Conservation (phyloP, 1,284 basidiomycete genomes). For the Austroboletus olivaceoglutinosus region DNA sequence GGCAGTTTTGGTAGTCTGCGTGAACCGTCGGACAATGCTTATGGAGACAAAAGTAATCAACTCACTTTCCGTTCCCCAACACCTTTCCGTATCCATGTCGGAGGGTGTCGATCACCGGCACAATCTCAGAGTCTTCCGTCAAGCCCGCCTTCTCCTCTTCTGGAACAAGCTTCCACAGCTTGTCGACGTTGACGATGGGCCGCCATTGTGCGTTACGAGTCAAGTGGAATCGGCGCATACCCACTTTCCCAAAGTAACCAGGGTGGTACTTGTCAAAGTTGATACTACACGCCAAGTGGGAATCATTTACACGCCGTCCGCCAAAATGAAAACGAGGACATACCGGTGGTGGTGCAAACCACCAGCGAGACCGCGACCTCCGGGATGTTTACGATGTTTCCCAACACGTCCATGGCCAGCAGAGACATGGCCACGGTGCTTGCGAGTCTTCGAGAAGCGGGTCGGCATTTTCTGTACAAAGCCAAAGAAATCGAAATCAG, state of each 20-base stretch:
- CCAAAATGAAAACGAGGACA: slow-evolving; percentile 30
- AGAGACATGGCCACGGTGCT: slow-evolving; percentile 98
- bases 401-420: slow-evolving; percentile 99
- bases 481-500: slow-evolving; percentile 23
- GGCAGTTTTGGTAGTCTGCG: slow-evolving; percentile 74
- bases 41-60: slow-evolving; percentile 16
- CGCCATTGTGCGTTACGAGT: slow-evolving; percentile 90
- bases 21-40: slow-evolving; percentile 2
- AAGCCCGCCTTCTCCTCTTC: slow-evolving; percentile 73
- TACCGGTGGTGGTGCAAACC: slow-evolving; percentile 99
- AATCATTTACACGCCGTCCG: background rate
- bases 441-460: slow-evolving; percentile 93
- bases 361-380: slow-evolving; percentile 99
- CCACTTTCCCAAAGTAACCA: slow-evolving; percentile 99
- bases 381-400: slow-evolving; percentile 99
- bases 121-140: slow-evolving; percentile 68
- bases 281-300: slow-evolving; percentile 50
- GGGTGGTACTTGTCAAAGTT: slow-evolving; percentile 96
- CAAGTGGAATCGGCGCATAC: slow-evolving; percentile 98
- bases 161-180: slow-evolving; percentile 81
- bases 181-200: slow-evolving; percentile 97
- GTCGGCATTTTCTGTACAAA: slow-evolving; percentile 81
- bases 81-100: slow-evolving; percentile 90
- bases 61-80: slow-evolving; percentile 81
- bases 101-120: slow-evolving; percentile 90